Percentiles rank a stretch among this genome's conserved stretches.
Conservation (phyloP, 2,329 filamentous ascomycete species). For the Blastomyces gilchristii region DNA sequence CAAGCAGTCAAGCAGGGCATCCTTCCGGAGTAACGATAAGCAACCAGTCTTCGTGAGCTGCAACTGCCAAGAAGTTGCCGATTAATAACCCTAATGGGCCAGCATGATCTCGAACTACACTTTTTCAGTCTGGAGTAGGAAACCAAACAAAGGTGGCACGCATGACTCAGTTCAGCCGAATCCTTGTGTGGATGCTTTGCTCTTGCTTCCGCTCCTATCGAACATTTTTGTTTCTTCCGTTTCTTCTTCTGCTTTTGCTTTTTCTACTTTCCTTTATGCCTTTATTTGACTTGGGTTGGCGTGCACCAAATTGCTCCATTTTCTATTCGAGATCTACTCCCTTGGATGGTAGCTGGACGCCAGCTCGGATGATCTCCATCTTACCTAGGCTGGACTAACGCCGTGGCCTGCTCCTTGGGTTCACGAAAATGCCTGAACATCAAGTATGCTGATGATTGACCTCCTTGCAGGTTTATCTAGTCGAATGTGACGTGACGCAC, state of each 20-base stretch:
- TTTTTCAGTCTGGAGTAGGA: not conserved
- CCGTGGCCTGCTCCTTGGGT: not conserved
- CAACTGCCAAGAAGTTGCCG: not conserved
- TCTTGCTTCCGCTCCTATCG: not conserved
- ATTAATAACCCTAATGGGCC: not conserved
- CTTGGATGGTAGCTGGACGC: not conserved
- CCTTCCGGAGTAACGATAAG: not conserved
- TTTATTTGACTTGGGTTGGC: not conserved
- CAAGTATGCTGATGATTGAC: not conserved
- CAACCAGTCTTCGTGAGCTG: not conserved
- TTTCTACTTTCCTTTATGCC: not conserved
- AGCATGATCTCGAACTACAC: not conserved
- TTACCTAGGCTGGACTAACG: not conserved
- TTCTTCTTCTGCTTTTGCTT: not conserved
- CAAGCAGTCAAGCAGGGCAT: not conserved
- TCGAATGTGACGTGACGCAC: not conserved
- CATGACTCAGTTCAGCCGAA: not conserved
- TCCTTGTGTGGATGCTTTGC: not conserved
- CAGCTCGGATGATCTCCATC: not conserved
- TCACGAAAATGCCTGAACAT: not conserved
- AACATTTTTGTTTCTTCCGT: not conserved
- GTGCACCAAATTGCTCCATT: not conserved
- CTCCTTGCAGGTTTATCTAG: not conserved
- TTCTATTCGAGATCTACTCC: not conserved
- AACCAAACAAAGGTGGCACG: not conserved